Base-by-base conservation (phyloP, 2,329 filamentous ascomycete genomes). In the Zymoseptoria passerinii region DNA sequence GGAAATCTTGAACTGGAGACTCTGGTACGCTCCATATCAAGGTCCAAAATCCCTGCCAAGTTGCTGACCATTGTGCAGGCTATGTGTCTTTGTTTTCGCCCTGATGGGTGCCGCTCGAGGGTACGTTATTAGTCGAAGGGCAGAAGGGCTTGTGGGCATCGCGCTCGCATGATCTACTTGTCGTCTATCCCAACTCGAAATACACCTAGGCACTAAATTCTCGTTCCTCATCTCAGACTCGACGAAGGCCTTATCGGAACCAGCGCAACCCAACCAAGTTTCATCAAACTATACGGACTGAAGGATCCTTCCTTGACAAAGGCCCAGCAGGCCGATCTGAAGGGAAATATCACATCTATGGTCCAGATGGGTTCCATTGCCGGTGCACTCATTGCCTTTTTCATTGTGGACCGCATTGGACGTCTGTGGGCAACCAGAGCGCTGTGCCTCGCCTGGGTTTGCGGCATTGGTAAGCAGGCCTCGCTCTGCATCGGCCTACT, bases 291-390 rank as follows among this genome's bases (percentile, higher is more conserved):
- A 35, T 86, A 89, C 69, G 67, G 83, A 64, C 83, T 84, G 61
- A 73, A 76, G 5, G 75, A 77, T 1, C 84, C 85, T 66, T 76
- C 73, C 51, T 66, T 72, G 0, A 75, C 79, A 3, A 77, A 82
- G 52, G 48, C 29, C 8, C 84, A 86, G 61, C 84, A 88, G 70
- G 85, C 87, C 74, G 84, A 88, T 49, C 61, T 65, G 8, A 61
- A 70, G 10, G 65, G 63, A n/a, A 92, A 92, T 71, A 87, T 92
- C 57, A 87, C 87, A 1, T 82, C 86, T 52, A 92, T 92, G 88
- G 88, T 92, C 0, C 88, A 91, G 73, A 83, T 91, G 66, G 88
- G 88, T 23, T 88, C 83, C 23, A 87, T 92, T 28, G 84, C 78
- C 3, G 88, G 88, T 50, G 86, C 87, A 28, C 77, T 89, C 29